Percentiles rank a stretch among this genome's conserved stretches.
These are phyloP conservation scores for Diaporthe capsici DNA, from an alignment of 2,329 filamentous ascomycete species.

Conservation along the genomic window DNA sequence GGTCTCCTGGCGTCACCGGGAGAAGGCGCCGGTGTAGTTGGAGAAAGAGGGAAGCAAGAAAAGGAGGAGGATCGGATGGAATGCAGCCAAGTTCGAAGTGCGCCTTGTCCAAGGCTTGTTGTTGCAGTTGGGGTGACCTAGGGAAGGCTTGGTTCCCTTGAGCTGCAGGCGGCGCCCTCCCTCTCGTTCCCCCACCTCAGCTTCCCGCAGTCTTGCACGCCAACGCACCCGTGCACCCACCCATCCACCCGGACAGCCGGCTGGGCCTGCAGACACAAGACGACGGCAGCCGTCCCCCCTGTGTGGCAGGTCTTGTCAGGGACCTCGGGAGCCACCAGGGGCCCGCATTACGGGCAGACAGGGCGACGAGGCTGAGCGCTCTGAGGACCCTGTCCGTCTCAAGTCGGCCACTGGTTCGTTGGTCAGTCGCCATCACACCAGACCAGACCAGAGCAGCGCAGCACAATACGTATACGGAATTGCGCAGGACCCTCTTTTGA, in stretches of 20 bases:
- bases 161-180: constrained; percentile 28
- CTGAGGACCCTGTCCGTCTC: constrained; percentile 27
- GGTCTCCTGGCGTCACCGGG: constrained; percentile 24
- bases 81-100: constrained; percentile 24
- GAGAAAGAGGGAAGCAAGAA: constrained; percentile 2
- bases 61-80: constrained; percentile 17
- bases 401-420: constrained; percentile 6
- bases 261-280: neutral
- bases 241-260: neutral
- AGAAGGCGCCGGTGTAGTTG: constrained; percentile 1
- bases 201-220: neutral
- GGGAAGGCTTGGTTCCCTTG: constrained; percentile 15
- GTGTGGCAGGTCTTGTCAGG: constrained; percentile 34
- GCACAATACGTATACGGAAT: constrained; percentile 4
- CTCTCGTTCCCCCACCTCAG: constrained; percentile 9
- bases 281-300: neutral
- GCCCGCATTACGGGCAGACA: constrained; percentile 6
- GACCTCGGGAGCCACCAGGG: constrained; percentile 8
- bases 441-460: neutral
- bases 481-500: constrained; percentile 25
- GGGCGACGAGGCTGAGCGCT: constrained; percentile 27
- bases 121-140: constrained; percentile 20
- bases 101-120: constrained; percentile 28
- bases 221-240: neutral
- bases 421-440: neutral